Evolutionary conservation across 2,329 filamentous ascomycete genomes (phyloP).

Genomic region (Fusarium torreyae): DNA sequence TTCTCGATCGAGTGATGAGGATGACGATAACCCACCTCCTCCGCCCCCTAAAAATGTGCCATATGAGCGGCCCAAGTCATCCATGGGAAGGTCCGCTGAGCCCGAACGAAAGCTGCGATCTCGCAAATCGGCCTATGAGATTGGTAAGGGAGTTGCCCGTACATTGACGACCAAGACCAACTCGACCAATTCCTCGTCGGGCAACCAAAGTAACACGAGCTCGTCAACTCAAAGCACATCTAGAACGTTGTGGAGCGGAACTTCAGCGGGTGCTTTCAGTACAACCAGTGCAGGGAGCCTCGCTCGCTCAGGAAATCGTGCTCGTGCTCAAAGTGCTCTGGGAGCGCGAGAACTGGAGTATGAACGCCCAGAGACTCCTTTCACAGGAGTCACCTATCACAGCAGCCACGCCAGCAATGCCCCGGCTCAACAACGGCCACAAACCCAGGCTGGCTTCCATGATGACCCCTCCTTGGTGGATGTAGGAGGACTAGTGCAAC

Average conservation of each 20-base stretch:
- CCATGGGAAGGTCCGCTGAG: slow-evolving; percentile 62
- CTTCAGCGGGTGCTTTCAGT: slow-evolving; percentile 91
- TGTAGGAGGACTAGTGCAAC: slow-evolving; percentile 83
- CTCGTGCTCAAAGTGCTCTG: slow-evolving; percentile 75
- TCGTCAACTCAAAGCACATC: slow-evolving; percentile 83
- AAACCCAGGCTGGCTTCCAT: slow-evolving; percentile 76
- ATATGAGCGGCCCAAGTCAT: slow-evolving; percentile 72
- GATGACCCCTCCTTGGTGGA: slow-evolving; percentile 77
- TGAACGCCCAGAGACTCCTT: slow-evolving; percentile 73
- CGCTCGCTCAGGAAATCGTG: slow-evolving; percentile 79
- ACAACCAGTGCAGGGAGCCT: slow-evolving; percentile 96
- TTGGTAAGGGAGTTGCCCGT: slow-evolving; percentile 79
- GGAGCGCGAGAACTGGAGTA: slow-evolving; percentile 70
- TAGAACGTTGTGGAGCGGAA: slow-evolving; percentile 92
- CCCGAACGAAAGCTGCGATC: slow-evolving; percentile 68
- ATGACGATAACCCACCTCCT: slow-evolving; percentile 72
- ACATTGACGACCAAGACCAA: slow-evolving; percentile 92
- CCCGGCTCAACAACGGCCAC: slow-evolving; percentile 67
- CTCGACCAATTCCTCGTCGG: slow-evolving; percentile 82
- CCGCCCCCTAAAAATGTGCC: slow-evolving; percentile 68
- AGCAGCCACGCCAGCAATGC: slow-evolving; percentile 82
- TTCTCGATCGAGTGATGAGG: slow-evolving; percentile 56
- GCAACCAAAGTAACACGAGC: slow-evolving; percentile 80
- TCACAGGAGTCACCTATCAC: slow-evolving; percentile 90
- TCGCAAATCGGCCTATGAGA: slow-evolving; percentile 84